These are phyloP conservation scores for Coccinonectria pachysandricola DNA, from an alignment of 2,329 filamentous ascomycete genomes.

Conservation along the genomic window DNA sequence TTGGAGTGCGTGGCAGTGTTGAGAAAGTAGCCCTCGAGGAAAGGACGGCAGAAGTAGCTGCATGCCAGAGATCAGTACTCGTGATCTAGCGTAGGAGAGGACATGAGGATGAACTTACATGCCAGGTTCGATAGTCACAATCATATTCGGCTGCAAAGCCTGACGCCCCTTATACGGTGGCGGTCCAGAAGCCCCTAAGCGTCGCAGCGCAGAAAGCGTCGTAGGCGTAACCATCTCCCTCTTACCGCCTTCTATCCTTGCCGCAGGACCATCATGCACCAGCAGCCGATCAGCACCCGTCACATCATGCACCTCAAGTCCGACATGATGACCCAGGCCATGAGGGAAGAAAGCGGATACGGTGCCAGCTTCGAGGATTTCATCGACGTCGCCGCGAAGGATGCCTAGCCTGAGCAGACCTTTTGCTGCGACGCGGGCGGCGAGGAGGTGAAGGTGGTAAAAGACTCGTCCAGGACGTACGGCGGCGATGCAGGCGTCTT, in stretches of 20 bases:
- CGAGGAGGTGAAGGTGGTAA: constrained; percentile 61
- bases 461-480: constrained; percentile 61
- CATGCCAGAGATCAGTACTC: no score
- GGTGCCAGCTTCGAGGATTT: constrained; percentile 43
- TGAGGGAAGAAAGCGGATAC: constrained; percentile 56
- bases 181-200: constrained; percentile 12
- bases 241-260: constrained; percentile 30
- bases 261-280: constrained; percentile 17
- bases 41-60: constrained; percentile 66
- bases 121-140: constrained; percentile 73
- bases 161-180: constrained; percentile 25
- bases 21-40: constrained; percentile 60
- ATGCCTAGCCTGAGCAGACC: constrained; percentile 65
- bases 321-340: constrained; percentile 54
- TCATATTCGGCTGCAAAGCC: constrained; percentile 48
- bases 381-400: constrained; percentile 50
- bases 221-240: constrained; percentile 30
- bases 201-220: constrained; percentile 21
- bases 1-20: constrained; percentile 45
- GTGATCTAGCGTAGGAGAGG: no score
- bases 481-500: constrained; percentile 58
- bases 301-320: constrained; percentile 55
- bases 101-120: constrained; percentile 33
- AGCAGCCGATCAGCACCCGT: constrained; percentile 29
- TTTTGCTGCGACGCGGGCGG: constrained; percentile 60